Evolutionary conservation across 2,329 filamentous ascomycete species (phyloP), one percentile per base, ranked within the genome.

Genomic region (Remersonia thermophila): DNA sequence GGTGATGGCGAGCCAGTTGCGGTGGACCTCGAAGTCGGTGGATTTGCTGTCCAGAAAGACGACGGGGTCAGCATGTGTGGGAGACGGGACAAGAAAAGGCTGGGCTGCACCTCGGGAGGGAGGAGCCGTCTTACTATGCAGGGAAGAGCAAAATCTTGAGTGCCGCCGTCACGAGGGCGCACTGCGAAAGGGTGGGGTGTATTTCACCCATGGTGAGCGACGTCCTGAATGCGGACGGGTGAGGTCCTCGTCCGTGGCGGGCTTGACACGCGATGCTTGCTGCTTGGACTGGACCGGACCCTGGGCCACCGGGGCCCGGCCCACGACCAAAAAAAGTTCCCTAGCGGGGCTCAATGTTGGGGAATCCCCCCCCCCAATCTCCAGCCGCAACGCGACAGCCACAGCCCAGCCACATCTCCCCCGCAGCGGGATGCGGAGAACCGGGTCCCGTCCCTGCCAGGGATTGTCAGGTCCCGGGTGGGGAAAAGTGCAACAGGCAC

Each of bases 1-100:
- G 4, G 91, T 96, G 49, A 96, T 85, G 45, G 91, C 91, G 28
- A 98, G 77, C 91, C 91, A 98, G 66, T 98, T 98, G 47, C 91
- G 80, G 62, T 98, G 91, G 37, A 98, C 91, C 60, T 98, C 91
- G 53, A 98, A 98, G 59, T 98, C 91, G 50, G 91, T 98, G 5
- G 91, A 98, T 69, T 93, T 95, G 68, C 87, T 95, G 59, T 27
- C 10, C 25, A 23, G 20, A 23, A 23, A 23, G 20, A 9, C 2
- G 33, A 20, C 36, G 33, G 18, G 32, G 37, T 45, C 33, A 39
- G 47, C 48, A 15, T 16, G 27, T 14, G 18, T 30, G 25, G 35
- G 23, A 16, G 12, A 16, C 30, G 23, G 18, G 25, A 14, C n/a
- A n/a, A n/a, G n/a, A n/a, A n/a, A n/a, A n/a, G n/a, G n/a, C n/a